A percentile compares a stretch with the other conserved stretches of the same genome.
Evolutionary conservation across 2,329 filamentous ascomycete species (phyloP).

Genomic region (Fusarium coicis): DNA sequence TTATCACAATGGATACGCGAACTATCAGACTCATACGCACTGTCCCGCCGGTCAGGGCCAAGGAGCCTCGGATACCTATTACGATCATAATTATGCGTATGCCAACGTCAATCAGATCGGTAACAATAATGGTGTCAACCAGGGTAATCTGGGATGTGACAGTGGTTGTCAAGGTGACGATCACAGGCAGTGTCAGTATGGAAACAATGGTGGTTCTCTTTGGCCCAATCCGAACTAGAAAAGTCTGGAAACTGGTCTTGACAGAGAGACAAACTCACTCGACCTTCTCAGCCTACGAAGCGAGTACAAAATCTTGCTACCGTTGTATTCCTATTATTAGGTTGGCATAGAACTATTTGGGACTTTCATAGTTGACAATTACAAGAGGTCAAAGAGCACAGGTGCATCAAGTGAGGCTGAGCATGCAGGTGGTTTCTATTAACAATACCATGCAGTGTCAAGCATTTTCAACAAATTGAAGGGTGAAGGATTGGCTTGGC

Average conservation of each 20-base stretch:
- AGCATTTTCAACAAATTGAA: background rate
- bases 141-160: background rate
- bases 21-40: background rate
- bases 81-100: background rate
- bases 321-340: too few species aligned
- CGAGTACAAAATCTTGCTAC: accelerated
- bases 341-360: accelerated
- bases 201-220: background rate
- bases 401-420: background rate
- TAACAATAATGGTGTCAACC: background rate
- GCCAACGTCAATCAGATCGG: background rate
- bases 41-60: background rate
- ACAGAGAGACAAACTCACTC: background rate
- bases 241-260: background rate
- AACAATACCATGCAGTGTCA: background rate
- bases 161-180: background rate
- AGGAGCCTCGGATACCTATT: background rate
- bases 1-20: background rate
- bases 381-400: background rate
- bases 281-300: background rate
- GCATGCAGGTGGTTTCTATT: background rate
- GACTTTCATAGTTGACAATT: background rate
- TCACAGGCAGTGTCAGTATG: background rate
- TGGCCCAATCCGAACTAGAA: background rate
- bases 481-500: background rate